Conservation (phyloP, 2,329 filamentous ascomycete species). For the Penicillium sp. region DNA sequence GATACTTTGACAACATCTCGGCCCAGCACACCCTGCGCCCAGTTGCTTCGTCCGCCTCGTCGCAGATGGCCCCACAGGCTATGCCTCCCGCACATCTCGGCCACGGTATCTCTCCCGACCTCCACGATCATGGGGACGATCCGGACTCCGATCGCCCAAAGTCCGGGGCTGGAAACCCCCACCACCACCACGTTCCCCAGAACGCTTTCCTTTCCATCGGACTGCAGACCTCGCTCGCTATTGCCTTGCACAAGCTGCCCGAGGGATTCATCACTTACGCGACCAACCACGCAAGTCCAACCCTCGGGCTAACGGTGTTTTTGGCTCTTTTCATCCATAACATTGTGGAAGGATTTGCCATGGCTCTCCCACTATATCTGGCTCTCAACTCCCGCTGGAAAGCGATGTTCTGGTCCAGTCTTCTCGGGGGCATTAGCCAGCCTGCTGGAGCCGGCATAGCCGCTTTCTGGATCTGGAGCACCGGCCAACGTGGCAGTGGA, state of each 20-base stretch:
- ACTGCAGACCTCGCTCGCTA: slow-evolving; percentile 93
- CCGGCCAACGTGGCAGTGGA: slow-evolving; percentile 51
- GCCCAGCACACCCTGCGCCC: slow-evolving; percentile 7
- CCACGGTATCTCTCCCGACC: neutral
- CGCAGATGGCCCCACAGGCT: slow-evolving; percentile 4
- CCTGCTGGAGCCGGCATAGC: slow-evolving; percentile 83
- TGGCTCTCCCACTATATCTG: slow-evolving; percentile 90
- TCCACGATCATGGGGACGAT: slow-evolving; percentile 13
- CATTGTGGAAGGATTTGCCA: slow-evolving; percentile 93
- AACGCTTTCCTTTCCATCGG: slow-evolving; percentile 94
- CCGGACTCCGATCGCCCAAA: slow-evolving; percentile 9
- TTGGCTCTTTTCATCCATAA: slow-evolving; percentile 97
- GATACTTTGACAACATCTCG: slow-evolving; percentile 18
- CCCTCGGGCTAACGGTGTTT: slow-evolving; percentile 87
- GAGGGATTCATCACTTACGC: slow-evolving; percentile 89
- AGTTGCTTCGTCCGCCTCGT: slow-evolving; percentile 11
- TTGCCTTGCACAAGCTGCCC: slow-evolving; percentile 93
- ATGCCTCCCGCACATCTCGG: neutral
- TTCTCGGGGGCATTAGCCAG: slow-evolving; percentile 84
- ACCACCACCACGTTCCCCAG: slow-evolving; percentile 93
- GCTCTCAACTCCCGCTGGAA: slow-evolving; percentile 77
- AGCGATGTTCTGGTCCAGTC: slow-evolving; percentile 80
- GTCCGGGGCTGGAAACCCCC: slow-evolving; percentile 45
- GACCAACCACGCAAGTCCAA: slow-evolving; percentile 92
- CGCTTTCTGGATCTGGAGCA: slow-evolving; percentile 80